Evolutionary conservation across 371 early-diverging fungal genomes (phyloP), one percentile per base, ranked within the genome.

Genomic region (Syncephalastrum racemosum): DNA sequence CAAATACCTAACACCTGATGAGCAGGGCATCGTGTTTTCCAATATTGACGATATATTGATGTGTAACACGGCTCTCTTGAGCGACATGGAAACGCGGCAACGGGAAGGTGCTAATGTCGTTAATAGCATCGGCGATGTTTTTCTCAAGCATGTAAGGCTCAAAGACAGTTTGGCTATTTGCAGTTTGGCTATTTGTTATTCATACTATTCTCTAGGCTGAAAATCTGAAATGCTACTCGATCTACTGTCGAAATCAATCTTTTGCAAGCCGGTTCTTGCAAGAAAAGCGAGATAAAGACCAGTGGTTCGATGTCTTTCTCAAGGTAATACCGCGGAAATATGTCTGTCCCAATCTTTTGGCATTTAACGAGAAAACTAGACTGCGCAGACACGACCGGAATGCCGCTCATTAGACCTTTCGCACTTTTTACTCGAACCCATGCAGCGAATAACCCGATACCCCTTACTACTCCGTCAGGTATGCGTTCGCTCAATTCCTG

Each of bases 391-490:
- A 54, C 72, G 86, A 75, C 86, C 90, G 0, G 76, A 84, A 43
- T 94, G 93, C 66, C 86, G 92, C 6, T 78, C 84, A 10, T 66
- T 97, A 50, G 92, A 93, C 43, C 79, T 97, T 4, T 85, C 88
- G 13, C 89, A 92, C 43, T 97, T 90, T 61, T 69, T 97, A 56
- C 74, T 98, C 27, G 81, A 91, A 40, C 98, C 98, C 5, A 87
- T 96, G 72, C 97, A 98, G 67, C 84, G 98, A 42, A 89, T 98
- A 27, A 95, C 94, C 31, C 77, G 95, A 68, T 96, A 96, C 69
- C 90, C 96, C 3, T 79, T 98, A 27, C 73, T 98, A 5, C 75
- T 97, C 44, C 86, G 89, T 47, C 90, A 94, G 72, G 86, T 80
- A 77, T 19, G 42, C 3, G n/a, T 20, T 10, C 24, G 1, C 22